Base-by-base conservation (phyloP, 163 green algal genomes). In the Scenedesmus sp. region DNA sequence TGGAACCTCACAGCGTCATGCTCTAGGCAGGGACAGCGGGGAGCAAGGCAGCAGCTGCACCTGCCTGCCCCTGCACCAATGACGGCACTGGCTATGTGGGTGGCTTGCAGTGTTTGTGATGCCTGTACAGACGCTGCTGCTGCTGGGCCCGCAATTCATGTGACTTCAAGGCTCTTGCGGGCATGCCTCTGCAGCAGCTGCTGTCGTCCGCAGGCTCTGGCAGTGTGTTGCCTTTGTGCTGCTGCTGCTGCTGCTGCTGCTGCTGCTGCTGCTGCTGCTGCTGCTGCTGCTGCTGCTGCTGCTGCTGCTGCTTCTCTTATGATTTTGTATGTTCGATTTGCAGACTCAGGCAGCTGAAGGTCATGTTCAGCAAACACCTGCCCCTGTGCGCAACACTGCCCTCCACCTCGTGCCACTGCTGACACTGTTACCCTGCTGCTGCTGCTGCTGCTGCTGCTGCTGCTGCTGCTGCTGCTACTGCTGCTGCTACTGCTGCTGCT, bases 141-240 rank as follows among this genome's bases (percentile, higher is more conserved):
- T 10, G 6, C 65, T 78, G 30, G 13, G 4, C 16, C 65, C 7
- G 65, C 15, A 12, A 4, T 9, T 42, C 65, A 37, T 78, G 4
- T n/a, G 6, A 10, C 22, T 35, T 20, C 65, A 35, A 35, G 9
- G 30, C 65, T 37, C 65, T 37, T 2, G 15, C 13, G 1, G 4
- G 80, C 80, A 89, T 61, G 7, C 12, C 5, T 16, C 51, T 61
- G 3, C 46, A 53, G 46, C 46, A 53, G 6, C 46, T 53, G 46
- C 6, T 53, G 46, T 53, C 46, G 46, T 53, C 46, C 10, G 46
- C 46, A 53, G 46, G 92, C 92, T 94, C n/a, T n/a, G n/a, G 3
- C 96, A 95, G 51, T 15, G n/a, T 61, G 51, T 15, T 61, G 51
- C 51, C 51, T 24, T 20, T 61, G 51, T 53, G 46, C 46, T 53